Percentiles rank a stretch among this genome's conserved stretches.
phyloP scores from a whole-genome alignment of 495 filamentous ascomycete genomes.

The Thozetella sp. region DNA sequence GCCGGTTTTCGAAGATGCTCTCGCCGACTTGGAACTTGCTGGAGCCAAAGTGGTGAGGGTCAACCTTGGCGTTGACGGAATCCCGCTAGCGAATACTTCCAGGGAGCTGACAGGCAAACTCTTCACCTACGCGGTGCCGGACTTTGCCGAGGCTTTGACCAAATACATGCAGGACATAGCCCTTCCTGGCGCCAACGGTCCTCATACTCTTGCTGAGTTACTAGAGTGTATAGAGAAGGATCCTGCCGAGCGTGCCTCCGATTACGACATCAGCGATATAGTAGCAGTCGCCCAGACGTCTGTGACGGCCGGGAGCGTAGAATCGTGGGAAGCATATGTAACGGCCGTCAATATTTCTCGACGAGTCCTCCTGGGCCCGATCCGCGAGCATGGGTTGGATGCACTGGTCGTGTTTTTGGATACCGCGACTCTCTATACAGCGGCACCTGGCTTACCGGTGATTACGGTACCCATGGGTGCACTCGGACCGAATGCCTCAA shows the following conservation, averaged over 20 bases:
- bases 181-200: background rate
- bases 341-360: background rate
- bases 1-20: conserved; percentile 30
- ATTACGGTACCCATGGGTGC: conserved; percentile 26
- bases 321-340: background rate
- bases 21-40: conserved; percentile 23
- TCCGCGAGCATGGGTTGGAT: background rate
- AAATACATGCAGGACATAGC: background rate
- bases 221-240: background rate
- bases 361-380: background rate
- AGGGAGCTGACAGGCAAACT: background rate
- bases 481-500: conserved; percentile 39
- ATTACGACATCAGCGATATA: background rate
- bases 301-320: background rate
- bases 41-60: conserved; percentile 31
- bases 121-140: background rate
- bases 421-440: background rate
- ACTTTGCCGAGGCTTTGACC: background rate
- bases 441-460: background rate
- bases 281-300: background rate
- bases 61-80: conserved; percentile 10
- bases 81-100: background rate
- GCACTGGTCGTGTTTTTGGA: background rate
- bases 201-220: background rate
- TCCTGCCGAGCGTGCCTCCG: background rate